Evolutionary conservation across 2,329 filamentous ascomycete genomes (phyloP), one percentile per base, ranked within the genome.

Genomic region (Talaromyces sp.): DNA sequence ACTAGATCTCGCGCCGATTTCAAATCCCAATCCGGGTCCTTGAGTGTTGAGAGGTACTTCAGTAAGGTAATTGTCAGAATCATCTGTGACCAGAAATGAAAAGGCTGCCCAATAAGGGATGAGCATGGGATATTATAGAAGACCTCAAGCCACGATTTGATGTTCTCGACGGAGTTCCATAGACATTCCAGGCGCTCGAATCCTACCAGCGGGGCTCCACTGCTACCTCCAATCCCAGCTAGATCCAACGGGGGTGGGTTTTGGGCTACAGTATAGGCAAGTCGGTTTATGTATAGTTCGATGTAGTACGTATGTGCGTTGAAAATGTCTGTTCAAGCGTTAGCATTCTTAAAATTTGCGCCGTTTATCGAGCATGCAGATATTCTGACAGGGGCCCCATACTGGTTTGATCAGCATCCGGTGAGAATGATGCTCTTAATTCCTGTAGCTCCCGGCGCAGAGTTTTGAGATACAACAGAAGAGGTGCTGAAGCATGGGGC

Each of bases 31-130:
- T 65, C 68, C 14, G 70, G 72, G 49, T 76, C 70, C 14, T 65
- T 54, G 5, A 75, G 66, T 4, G 65, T 71, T 0, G 69, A 69
- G 7, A 77, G 62, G 19, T 71, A 63, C 43, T 74, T 71, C 37
- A 77, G 58, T 1, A 73, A 56, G 2, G 66, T 69, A n/a, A 73
- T 43, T 30, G 59, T 69, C 5, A 65, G 65, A 22, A 71, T 63
- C 42, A 76, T 65, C 41, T 76, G 70, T 0, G 68, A 67, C 71
- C 71, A 75, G 40, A 72, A 70, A 32, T 68, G 63, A 47, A 75
- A 74, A 0, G 72, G 65, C 2, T 70, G 58, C 2, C 69, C 70
- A 16, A 66, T 39, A 7, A 70, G 57, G 2, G 61, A 57, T 2
- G 61, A 52, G 30, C 53, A 58, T 0, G 67, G 60, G 11, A 71